phyloP scores from a whole-genome alignment of 768 basidiomycete species.

The Auricularia auricula-judae region DNA sequence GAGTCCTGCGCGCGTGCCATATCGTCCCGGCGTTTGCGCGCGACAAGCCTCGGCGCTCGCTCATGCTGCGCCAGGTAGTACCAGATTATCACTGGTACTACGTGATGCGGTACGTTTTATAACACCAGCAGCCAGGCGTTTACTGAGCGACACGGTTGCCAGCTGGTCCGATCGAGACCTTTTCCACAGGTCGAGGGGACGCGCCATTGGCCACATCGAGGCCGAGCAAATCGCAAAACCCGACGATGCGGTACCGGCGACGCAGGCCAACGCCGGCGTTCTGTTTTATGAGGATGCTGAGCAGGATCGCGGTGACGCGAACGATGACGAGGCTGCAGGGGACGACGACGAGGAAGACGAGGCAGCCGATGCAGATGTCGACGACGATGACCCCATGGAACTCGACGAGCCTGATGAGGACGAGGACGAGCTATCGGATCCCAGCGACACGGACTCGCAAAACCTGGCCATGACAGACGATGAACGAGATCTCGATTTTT shows the following conservation, averaged over 20 bases:
- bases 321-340: not conserved
- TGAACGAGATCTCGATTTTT: not conserved
- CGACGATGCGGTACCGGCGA: not conserved
- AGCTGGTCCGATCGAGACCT: constrained; percentile 29
- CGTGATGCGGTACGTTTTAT: constrained; percentile 21
- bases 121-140: too few relatives aligned
- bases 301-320: not conserved
- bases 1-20: constrained; percentile 29
- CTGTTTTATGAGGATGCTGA: too few relatives aligned
- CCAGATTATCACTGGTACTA: constrained; percentile 26
- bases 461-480: not conserved
- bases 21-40: constrained; percentile 30
- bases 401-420: not conserved
- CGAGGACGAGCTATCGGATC: not conserved
- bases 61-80: constrained; percentile 7
- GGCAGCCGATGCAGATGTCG: not conserved
- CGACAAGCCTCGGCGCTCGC: constrained; percentile 10
- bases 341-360: not conserved
- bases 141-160: constrained; percentile 3
- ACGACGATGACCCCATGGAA: not conserved
- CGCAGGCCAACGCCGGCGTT: not conserved
- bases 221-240: not conserved
- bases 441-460: not conserved
- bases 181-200: constrained; percentile 22
- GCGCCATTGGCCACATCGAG: constrained; percentile 20